Percentiles rank a stretch among this genome's conserved stretches.
Conservation (phyloP, 176 grass and related monocot genomes). For the Cenchrus americanus region DNA sequence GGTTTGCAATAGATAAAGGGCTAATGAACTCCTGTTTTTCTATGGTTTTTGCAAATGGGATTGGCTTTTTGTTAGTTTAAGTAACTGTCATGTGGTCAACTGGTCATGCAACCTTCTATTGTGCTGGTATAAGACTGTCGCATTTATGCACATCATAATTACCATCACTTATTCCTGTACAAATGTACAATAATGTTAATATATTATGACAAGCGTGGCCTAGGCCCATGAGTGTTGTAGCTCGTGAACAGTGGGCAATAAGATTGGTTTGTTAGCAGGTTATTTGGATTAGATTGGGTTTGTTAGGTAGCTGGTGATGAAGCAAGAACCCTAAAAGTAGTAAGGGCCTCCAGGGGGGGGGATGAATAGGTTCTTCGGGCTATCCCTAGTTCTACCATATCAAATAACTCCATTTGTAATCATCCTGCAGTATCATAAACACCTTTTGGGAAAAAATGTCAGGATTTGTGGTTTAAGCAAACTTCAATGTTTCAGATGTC, state of each 20-base stretch:
- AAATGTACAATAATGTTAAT: background rate
- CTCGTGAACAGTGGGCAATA: no score
- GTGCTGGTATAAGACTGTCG: background rate
- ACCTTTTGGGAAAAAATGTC: background rate
- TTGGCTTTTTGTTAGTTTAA: background rate
- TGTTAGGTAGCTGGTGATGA: no score
- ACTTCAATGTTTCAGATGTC: background rate
- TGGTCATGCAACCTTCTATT: background rate
- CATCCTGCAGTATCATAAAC: background rate
- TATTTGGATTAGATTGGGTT: no score
- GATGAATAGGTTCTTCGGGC: no score
- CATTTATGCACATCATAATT: background rate
- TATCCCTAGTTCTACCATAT: no score
- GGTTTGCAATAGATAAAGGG: background rate
- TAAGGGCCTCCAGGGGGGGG: no score
- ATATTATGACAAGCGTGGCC: no score
- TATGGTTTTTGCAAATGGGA: background rate
- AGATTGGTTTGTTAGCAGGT: no score
- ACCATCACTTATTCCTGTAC: background rate
- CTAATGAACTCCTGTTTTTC: background rate
- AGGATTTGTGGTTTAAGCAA: constrained; percentile 11
- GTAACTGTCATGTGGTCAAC: background rate
- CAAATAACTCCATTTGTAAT: background rate
- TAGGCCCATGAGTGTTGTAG: no score
- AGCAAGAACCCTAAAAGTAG: no score